Evolutionary conservation across 345 rosid species (phyloP).

Genomic region (Salix udensis): DNA sequence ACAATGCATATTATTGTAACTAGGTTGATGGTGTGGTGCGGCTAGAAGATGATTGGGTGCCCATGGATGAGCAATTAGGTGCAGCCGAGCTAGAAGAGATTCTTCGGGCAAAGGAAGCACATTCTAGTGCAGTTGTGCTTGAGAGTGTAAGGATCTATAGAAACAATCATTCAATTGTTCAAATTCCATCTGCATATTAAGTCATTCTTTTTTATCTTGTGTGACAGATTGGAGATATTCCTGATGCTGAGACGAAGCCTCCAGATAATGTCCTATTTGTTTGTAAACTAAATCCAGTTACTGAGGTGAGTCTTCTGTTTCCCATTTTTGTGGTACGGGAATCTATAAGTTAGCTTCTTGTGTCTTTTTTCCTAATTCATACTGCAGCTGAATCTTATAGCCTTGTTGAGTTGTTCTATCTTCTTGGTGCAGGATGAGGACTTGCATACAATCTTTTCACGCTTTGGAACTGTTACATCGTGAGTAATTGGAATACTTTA

Average conservation of each 20-base stretch:
- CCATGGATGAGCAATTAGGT: conserved; percentile 81
- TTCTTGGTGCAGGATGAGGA: conserved; percentile 80
- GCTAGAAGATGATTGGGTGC: conserved; percentile 99
- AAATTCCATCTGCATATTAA: background rate
- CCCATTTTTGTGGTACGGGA: background rate
- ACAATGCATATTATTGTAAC: conserved; percentile 1
- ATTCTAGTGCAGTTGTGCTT: conserved; percentile 92
- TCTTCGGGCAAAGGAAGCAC: conserved; percentile 76
- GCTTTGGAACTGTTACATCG: conserved; percentile 85
- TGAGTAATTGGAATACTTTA: conserved; percentile 32
- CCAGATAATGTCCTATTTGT: conserved; percentile 95
- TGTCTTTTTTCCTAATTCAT: background rate
- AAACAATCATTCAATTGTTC: conserved; percentile 11
- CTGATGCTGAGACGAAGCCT: conserved; percentile 82
- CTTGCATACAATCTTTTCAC: conserved; percentile 87
- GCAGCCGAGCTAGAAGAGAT: conserved; percentile 67
- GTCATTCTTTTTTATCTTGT: conserved; percentile 6
- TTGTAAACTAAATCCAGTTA: conserved; percentile 94
- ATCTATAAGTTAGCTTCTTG: too few relatives aligned
- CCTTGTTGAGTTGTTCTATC: conserved; percentile 3
- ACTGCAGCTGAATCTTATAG: conserved; percentile 4
- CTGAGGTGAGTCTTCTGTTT: conserved; percentile 64
- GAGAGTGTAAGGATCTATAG: conserved; percentile 63
- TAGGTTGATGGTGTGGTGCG: conserved; percentile 76
- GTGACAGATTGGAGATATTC: conserved; percentile 63